These are phyloP conservation scores for Eutrema heterophyllum DNA, from an alignment of 345 rosid genomes.

Conservation along the genomic window DNA sequence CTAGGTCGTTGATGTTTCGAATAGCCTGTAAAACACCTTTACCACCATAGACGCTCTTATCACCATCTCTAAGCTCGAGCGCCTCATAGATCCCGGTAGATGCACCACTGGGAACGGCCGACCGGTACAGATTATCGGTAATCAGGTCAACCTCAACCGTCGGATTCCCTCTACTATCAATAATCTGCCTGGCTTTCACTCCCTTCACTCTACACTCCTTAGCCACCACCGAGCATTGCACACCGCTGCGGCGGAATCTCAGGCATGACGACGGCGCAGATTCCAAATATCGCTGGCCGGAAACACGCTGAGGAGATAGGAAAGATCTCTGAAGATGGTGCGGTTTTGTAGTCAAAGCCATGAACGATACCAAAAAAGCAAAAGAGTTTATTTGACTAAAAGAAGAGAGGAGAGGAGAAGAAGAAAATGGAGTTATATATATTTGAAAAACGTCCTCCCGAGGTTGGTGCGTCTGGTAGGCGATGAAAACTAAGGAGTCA, in stretches of 20 bases:
- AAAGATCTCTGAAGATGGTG: conserved; percentile 37
- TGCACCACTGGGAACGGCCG: conserved; percentile 98
- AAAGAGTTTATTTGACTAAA: not conserved
- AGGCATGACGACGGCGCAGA: conserved; percentile 29
- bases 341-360: conserved; percentile 56
- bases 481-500: conserved; percentile 28
- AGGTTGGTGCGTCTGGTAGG: conserved; percentile 20
- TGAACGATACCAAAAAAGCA: not conserved
- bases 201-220: conserved; percentile 64
- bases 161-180: conserved; percentile 97
- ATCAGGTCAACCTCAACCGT: conserved; percentile 96
- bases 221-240: conserved; percentile 53
- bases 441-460: conserved; percentile 21
- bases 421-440: conserved; percentile 1
- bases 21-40: conserved; percentile 89
- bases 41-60: conserved; percentile 76
- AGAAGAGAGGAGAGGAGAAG: not conserved
- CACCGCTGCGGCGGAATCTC: conserved; percentile 35
- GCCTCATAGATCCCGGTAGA: conserved; percentile 99
- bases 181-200: conserved; percentile 91
- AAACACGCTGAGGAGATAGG: conserved; percentile 20
- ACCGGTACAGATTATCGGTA: conserved; percentile 72
- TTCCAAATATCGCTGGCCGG: conserved; percentile 25
- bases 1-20: conserved; percentile 58
- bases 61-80: conserved; percentile 90